These are phyloP conservation scores for Beauveria australis DNA, from an alignment of 2,329 filamentous ascomycete species.

Conservation along the genomic window DNA sequence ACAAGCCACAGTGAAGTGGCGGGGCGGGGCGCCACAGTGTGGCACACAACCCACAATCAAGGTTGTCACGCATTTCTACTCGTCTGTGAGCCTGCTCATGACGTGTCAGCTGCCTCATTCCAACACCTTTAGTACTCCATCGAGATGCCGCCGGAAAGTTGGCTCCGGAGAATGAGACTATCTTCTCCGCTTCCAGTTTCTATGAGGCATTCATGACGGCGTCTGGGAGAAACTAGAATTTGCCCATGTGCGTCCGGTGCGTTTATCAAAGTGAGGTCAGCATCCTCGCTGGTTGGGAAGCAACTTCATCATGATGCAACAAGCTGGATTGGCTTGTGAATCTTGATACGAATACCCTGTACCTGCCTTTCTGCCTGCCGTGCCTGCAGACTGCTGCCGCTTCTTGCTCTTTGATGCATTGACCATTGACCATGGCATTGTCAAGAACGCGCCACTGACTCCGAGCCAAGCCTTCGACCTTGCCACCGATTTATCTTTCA, in stretches of 20 bases:
- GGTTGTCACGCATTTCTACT: not conserved
- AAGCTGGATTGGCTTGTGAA: not conserved
- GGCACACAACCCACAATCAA: not conserved
- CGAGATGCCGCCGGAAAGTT: constrained; percentile 10
- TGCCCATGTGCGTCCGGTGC: not conserved
- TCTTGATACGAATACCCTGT: too few relatives aligned
- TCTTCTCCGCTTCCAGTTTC: not conserved
- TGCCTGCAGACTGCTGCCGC: too few relatives aligned
- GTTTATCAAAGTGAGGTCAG: not conserved
- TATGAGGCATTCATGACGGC: constrained; percentile 7
- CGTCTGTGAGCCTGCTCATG: not conserved
- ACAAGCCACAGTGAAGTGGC: not conserved
- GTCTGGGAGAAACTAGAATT: not conserved
- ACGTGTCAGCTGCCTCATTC: constrained; percentile 8
- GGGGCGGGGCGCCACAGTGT: constrained; percentile 5
- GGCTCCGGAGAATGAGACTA: not conserved
- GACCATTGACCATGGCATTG: too few relatives aligned
- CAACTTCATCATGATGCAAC: not conserved
- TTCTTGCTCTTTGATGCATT: too few relatives aligned
- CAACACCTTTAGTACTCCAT: not conserved
- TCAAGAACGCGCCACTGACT: too few relatives aligned
- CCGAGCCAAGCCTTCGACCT: too few relatives aligned
- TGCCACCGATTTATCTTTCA: not conserved
- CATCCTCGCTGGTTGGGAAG: not conserved
- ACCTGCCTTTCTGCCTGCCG: too few relatives aligned